Evolutionary conservation across 2,329 filamentous ascomycete species (phyloP).

Genomic region (Trichoderma brevicompactum): DNA sequence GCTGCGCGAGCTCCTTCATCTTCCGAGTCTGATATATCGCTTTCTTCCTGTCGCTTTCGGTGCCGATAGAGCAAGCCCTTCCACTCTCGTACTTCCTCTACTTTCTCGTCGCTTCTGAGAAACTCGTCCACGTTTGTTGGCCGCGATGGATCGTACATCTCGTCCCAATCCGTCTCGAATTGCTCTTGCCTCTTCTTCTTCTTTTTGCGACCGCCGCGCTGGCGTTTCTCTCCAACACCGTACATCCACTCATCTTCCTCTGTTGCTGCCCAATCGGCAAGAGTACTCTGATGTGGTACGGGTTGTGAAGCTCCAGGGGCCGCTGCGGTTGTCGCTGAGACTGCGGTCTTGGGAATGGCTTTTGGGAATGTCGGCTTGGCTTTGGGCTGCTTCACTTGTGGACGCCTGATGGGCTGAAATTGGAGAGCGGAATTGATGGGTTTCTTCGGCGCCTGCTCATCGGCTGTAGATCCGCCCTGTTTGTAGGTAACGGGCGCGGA

Average conservation of each 20-base stretch:
- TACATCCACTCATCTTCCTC: constrained; percentile 84
- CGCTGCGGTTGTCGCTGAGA: constrained; percentile 42
- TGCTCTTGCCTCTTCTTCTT: constrained; percentile 68
- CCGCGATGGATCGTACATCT: constrained; percentile 82
- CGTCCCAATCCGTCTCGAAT: constrained; percentile 81
- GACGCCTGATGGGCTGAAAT: constrained; percentile 85
- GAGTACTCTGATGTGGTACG: constrained; percentile 64
- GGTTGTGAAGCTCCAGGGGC: constrained; percentile 39
- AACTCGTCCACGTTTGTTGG: constrained; percentile 88
- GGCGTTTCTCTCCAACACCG: constrained; percentile 63
- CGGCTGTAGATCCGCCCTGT: constrained; percentile 51
- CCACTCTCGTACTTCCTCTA: constrained; percentile 82
- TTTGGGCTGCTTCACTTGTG: constrained; percentile 63
- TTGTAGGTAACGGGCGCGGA: constrained; percentile 76
- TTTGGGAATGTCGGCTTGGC: constrained; percentile 65
- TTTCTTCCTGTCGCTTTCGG: constrained; percentile 51
- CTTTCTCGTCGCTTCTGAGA: constrained; percentile 79
- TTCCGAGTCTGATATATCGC: constrained; percentile 48
- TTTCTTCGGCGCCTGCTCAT: constrained; percentile 63
- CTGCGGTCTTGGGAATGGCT: constrained; percentile 40
- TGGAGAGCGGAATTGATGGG: constrained; percentile 65
- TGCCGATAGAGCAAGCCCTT: constrained; percentile 79
- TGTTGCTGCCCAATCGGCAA: constrained; percentile 79
- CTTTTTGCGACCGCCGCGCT: constrained; percentile 78
- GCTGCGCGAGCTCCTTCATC: constrained; percentile 38